Evolutionary conservation across 768 basidiomycete genomes (phyloP), one percentile per base, ranked within the genome.

Genomic region (Gautieria morchelliformis): DNA sequence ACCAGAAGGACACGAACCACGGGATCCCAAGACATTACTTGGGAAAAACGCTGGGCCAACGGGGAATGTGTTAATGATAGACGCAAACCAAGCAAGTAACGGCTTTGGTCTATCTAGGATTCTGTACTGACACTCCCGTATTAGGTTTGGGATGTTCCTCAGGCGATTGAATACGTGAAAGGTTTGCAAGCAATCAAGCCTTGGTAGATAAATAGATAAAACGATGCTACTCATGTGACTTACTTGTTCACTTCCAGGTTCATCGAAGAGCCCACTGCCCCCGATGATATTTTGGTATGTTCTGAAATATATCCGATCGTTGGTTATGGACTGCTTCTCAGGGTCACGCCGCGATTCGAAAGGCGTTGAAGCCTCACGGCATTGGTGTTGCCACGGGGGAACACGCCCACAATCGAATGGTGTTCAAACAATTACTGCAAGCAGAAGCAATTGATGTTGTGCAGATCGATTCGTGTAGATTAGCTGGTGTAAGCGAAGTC

Each of bases 21-120:
- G 83, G 49, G 82, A 88, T 67, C 82, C 84, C 22, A 74, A 74
- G 44, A 87, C 75, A 41, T 73, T 96, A 35, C 77, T 73, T 42
- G 91, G 86, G 5, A 97, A 95, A 79, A 96, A 96, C 61, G 92
- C 93, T 4, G 92, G 94, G 7, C 92, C 92, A 10, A 93, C 93
- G 0, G 94, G 95, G 5, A 82, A 86, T 32, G 94, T 97, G 46
- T 75, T 97, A 47, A 97, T 97, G 94, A 89, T 97, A 59, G 94
- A 97, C 69, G 89, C 93, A 42, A 98, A 98, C 71, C 94, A 96
- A 70, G 51, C 33, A 11, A 10, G 27, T 37, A 14, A n/a, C n/a
- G 4, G 14, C 63, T 64, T 59, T 63, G 46, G 9, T 27, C 9
- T 27, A 3, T 39, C 14, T 52, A 19, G 10, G 22, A 5, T 24